Conservation (phyloP, 2,329 filamentous ascomycete species). For the Didymella keratinophila region DNA sequence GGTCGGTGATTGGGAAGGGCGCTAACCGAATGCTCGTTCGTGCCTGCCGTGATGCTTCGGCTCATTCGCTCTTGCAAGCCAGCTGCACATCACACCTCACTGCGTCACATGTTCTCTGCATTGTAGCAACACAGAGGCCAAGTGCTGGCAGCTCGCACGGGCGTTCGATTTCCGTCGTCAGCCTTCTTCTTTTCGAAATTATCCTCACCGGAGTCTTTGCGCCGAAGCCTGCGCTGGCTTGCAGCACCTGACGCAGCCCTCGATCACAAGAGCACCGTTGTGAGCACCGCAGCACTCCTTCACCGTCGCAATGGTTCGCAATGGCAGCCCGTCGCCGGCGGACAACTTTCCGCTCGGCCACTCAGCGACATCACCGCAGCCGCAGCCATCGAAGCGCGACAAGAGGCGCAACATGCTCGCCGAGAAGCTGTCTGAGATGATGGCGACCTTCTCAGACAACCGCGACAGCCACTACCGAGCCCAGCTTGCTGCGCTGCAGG, state of each 20-base stretch:
- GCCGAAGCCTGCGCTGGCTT: slow-evolving; percentile 16
- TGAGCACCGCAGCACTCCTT: not conserved
- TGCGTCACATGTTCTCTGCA: slow-evolving; percentile 7
- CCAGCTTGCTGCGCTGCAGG: slow-evolving; percentile 89
- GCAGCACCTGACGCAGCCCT: slow-evolving; percentile 8
- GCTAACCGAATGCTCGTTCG: slow-evolving; percentile 18
- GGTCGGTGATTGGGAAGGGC: slow-evolving; percentile 4
- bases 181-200: not conserved
- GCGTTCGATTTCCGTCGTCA: not conserved
- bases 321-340: slow-evolving; percentile 48
- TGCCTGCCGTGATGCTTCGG: slow-evolving; percentile 14
- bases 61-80: slow-evolving; percentile 14
- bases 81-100: slow-evolving; percentile 4
- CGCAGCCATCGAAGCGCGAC: slow-evolving; percentile 80
- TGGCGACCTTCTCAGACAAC: slow-evolving; percentile 79
- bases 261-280: not conserved
- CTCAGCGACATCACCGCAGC: slow-evolving; percentile 54
- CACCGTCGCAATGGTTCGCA: slow-evolving; percentile 46
- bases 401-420: slow-evolving; percentile 84
- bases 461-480: slow-evolving; percentile 85
- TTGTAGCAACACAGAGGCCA: slow-evolving; percentile 15
- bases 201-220: slow-evolving; percentile 2
- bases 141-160: slow-evolving; percentile 13
- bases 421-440: slow-evolving; percentile 79
- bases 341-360: slow-evolving; percentile 49